Conservation (phyloP, 177 flowering plant genomes). For the Telopea speciosissima region DNA sequence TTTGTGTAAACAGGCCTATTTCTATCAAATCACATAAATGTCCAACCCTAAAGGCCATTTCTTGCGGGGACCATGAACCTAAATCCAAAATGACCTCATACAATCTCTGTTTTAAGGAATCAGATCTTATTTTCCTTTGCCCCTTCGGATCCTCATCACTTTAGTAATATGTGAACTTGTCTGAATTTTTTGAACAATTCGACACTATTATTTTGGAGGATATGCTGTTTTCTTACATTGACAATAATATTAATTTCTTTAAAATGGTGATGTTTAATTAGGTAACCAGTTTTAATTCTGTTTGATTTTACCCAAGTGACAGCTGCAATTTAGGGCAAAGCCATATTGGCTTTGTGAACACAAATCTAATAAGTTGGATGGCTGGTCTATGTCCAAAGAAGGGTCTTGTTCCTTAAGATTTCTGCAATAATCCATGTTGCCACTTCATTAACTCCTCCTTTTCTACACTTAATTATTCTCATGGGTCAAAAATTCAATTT, state of each 20-base stretch:
- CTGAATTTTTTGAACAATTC: not conserved
- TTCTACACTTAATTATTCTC: not conserved
- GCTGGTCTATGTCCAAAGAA: not conserved
- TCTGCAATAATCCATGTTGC: not conserved
- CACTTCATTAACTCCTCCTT: not conserved
- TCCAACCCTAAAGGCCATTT: not conserved
- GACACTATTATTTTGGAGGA: not conserved
- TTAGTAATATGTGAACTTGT: not conserved
- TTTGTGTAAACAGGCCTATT: not conserved
- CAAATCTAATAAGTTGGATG: not conserved
- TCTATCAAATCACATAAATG: too few relatives aligned
- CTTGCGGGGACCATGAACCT: not conserved
- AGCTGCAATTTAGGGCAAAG: too few relatives aligned
- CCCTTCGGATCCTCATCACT: not conserved
- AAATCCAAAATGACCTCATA: too few relatives aligned
- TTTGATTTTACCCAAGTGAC: too few relatives aligned
- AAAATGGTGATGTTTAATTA: too few relatives aligned
- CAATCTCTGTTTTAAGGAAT: too few relatives aligned
- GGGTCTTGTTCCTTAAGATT: not conserved
- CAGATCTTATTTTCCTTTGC: not conserved
- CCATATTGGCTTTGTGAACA: not conserved
- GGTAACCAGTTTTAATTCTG: too few relatives aligned
- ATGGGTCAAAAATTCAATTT: slow-evolving; percentile 2
- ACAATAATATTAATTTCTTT: too few relatives aligned
- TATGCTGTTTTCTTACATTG: not conserved